phyloP scores from a whole-genome alignment of 495 filamentous ascomycete genomes.

The Neurospora intermedia region DNA sequence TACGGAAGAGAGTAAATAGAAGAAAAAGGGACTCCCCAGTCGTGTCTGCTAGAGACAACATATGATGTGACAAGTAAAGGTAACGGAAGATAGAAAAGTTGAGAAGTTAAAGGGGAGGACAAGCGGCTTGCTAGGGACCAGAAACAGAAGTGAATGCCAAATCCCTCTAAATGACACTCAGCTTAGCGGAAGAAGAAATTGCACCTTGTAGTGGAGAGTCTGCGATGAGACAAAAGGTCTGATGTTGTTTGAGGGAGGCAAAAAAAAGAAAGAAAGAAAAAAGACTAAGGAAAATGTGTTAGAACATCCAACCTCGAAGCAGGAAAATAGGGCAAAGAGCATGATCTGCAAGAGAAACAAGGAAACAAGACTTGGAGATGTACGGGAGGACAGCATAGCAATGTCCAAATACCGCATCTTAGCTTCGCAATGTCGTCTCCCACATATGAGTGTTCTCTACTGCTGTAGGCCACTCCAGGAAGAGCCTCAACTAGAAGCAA shows the following conservation, averaged over 20 bases:
- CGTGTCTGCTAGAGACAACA: neutral
- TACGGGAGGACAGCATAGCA: too few species aligned
- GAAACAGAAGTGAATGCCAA: neutral
- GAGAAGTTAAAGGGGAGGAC: neutral
- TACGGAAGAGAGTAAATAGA: neutral
- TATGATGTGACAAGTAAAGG: neutral
- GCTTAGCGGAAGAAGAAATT: neutral
- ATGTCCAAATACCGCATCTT: neutral
- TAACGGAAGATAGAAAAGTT: neutral
- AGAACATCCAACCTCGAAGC: neutral
- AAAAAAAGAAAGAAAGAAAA: neutral
- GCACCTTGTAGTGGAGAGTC: neutral
- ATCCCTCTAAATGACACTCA: neutral
- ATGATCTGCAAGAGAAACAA: neutral
- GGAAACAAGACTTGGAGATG: too few species aligned
- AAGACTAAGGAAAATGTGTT: too few species aligned
- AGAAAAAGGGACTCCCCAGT: neutral
- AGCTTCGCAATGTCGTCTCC: neutral
- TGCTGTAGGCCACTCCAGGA: neutral
- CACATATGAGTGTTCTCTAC: neutral
- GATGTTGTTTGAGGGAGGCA: neutral
- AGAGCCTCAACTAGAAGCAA: neutral
- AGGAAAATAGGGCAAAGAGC: neutral
- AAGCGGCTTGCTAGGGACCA: neutral
- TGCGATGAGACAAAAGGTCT: neutral